Evolutionary conservation across 495 filamentous ascomycete species (phyloP).

Genomic region (Lentithecium fluviatile): DNA sequence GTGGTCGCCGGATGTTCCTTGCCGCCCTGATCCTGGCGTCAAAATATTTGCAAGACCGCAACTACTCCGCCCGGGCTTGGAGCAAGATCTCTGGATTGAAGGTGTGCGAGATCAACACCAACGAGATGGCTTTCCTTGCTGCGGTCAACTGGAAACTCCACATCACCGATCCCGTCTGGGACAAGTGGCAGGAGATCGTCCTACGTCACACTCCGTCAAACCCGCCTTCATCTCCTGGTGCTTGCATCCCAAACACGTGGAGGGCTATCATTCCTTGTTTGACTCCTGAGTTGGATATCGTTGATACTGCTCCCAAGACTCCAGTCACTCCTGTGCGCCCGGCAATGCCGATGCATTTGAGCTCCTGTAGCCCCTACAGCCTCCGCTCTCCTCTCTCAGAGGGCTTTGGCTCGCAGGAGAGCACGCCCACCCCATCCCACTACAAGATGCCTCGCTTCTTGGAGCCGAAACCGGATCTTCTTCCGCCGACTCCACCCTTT

Average conservation of each 20-base stretch:
- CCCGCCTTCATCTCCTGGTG: constrained; percentile 58
- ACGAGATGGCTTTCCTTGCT: constrained; percentile 87
- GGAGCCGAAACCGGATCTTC: constrained; percentile 39
- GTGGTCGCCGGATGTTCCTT: constrained; percentile 96
- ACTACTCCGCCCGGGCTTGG: constrained; percentile 96
- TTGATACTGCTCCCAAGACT: constrained; percentile 44
- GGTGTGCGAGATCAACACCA: constrained; percentile 89
- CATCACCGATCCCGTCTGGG: constrained; percentile 81
- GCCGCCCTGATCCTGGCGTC: constrained; percentile 89
- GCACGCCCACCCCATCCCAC: constrained; percentile 41
- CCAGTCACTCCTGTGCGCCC: constrained; percentile 22
- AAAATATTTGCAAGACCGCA: constrained; percentile 96
- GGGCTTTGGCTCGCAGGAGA: constrained; percentile 36
- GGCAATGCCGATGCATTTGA: constrained; percentile 14
- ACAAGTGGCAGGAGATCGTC: constrained; percentile 90
- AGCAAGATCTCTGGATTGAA: constrained; percentile 96
- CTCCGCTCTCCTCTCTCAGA: constrained; percentile 20
- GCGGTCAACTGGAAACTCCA: constrained; percentile 94
- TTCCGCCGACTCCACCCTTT: constrained; percentile 46
- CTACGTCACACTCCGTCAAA: constrained; percentile 73
- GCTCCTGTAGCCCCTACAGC: constrained; percentile 6
- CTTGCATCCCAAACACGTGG: constrained; percentile 56
- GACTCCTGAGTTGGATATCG: constrained; percentile 69
- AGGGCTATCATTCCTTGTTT: constrained; percentile 72
- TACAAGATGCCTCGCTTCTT: constrained; percentile 40